A percentile compares a stretch with the other conserved stretches of the same genome.
phyloP scores from a whole-genome alignment of 768 basidiomycete genomes.

The Mycena capillaripes region DNA sequence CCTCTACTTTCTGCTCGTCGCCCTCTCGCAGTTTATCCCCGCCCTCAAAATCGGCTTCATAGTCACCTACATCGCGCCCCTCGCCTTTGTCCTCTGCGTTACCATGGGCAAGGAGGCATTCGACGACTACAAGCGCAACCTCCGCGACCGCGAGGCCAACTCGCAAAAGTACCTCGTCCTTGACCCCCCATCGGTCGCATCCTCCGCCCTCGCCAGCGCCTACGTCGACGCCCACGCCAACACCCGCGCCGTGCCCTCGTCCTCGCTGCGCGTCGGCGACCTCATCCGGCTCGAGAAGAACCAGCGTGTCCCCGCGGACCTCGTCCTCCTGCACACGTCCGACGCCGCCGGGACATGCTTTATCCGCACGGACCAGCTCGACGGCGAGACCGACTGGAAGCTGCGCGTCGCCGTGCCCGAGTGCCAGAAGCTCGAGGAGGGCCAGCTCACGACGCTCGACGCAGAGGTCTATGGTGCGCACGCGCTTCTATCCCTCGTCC shows the following conservation, averaged over 20 bases:
- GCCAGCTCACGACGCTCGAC: constrained; percentile 73
- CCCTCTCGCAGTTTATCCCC: constrained; percentile 95
- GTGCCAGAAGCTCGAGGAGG: constrained; percentile 79
- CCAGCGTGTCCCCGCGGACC: constrained; percentile 95
- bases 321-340: constrained; percentile 89
- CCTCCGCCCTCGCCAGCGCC: constrained; percentile 56
- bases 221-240: constrained; percentile 63
- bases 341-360: constrained; percentile 96
- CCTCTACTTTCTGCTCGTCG: constrained; percentile 97
- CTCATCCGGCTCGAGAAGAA: constrained; percentile 95
- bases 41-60: constrained; percentile 98
- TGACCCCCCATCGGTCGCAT: constrained; percentile 60
- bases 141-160: constrained; percentile 95
- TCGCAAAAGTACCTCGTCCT: constrained; percentile 91
- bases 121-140: constrained; percentile 96
- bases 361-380: constrained; percentile 97
- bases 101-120: constrained; percentile 99
- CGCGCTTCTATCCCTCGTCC: too few relatives aligned
- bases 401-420: constrained; percentile 89
- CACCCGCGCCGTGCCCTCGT: constrained; percentile 88
- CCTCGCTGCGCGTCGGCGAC: constrained; percentile 91
- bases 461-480: constrained; percentile 95
- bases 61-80: constrained; percentile 94
- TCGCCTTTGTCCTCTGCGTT: constrained; percentile 94
- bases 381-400: constrained; percentile 99